phyloP scores from a whole-genome alignment of 257 asterid species.

The Solanum peruvianum region DNA sequence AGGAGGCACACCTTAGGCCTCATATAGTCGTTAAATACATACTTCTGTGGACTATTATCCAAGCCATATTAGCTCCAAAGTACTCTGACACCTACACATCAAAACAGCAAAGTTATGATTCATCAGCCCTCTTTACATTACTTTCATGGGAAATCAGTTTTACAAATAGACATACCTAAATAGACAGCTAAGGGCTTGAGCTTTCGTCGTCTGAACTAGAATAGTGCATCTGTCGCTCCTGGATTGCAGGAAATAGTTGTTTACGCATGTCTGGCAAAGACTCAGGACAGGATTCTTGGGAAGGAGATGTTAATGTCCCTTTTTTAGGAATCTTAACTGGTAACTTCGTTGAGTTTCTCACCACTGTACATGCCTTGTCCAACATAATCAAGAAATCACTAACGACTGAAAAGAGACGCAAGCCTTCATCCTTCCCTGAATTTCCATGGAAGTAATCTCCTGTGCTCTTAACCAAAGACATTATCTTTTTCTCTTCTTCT shows the following conservation, averaged over 20 bases:
- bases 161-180: neutral
- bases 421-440: slow-evolving; percentile 58
- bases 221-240: slow-evolving; percentile 37
- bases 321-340: slow-evolving; percentile 25
- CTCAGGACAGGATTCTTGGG: slow-evolving; percentile 37
- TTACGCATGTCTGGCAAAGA: slow-evolving; percentile 26
- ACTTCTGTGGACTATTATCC: neutral
- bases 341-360: slow-evolving; percentile 24
- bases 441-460: slow-evolving; percentile 88
- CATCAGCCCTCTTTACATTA: neutral
- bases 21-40: neutral
- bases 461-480: slow-evolving; percentile 59
- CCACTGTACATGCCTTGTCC: slow-evolving; percentile 61
- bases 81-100: neutral
- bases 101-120: neutral
- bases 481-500: slow-evolving; percentile 59
- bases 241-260: slow-evolving; percentile 64
- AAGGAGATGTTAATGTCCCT: slow-evolving; percentile 27
- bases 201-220: slow-evolving; percentile 61
- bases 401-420: slow-evolving; percentile 50
- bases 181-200: slow-evolving; percentile 9
- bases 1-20: neutral
- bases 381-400: slow-evolving; percentile 71
- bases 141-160: neutral
- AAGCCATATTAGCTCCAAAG: neutral